Base-by-base conservation (phyloP, 306 rosid species). In the Pyrus betulifolia region DNA sequence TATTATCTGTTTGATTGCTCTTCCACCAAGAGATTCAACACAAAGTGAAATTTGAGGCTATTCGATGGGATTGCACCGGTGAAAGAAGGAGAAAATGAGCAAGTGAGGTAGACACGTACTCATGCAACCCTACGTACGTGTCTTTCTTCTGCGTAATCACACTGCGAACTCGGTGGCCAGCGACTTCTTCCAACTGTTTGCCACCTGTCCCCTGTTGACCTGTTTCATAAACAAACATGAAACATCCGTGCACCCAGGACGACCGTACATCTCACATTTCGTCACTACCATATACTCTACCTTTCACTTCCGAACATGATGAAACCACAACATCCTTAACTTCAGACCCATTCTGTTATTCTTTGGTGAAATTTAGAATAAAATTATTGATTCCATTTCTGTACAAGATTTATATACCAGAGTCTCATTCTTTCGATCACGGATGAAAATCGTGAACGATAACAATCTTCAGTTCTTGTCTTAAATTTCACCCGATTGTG, bases 41-140 rank as follows among this genome's bases (percentile, higher is more conserved):
- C 9, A 35, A 35, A 35, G 42, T 35, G 42, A 49, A 15, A 49
- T 18, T 49, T 23, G 63, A 58, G 63, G 30, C 4, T 58, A 58
- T 59, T 22, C 64, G 31, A 59, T n/a, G 64, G 4, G 55, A 49
- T 6, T 15, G 21, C 21, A 49, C 21, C 21, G 21, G 4, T 14
- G 67, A 61, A 69, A 35, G 42, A 35, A 35, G 8, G 42, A 19
- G 33, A 2, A 30, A 18, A 40, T 6, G 23, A 23, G 19, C 8
- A 27, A 78, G 51, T 57, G 74, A 27, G n/a, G 42, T 23, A 11
- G 61, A 80, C 91, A 83, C 86, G 93, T 87, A 86, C 78, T n/a
- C 60, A 11, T 14, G 19, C 8, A 38, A 46, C 49, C 19, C 64
- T 46, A 80, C 88, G 77, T 85, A 84, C 76, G 82, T 45, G 71